Conservation (phyloP, 176 grass and related monocot species). For the Oryza meyeriana region DNA sequence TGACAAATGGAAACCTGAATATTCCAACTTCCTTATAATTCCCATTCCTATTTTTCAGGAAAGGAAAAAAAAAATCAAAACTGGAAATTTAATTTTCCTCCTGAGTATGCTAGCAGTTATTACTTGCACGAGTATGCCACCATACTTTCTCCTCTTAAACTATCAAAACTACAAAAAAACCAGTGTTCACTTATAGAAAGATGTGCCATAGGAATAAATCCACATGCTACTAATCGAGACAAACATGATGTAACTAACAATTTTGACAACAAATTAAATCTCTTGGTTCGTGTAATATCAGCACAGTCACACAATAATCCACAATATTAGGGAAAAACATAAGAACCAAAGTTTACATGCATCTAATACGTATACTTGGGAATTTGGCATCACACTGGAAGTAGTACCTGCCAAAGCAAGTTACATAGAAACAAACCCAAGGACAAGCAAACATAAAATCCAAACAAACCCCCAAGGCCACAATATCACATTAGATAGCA, state of each 20-base stretch:
- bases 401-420: background rate
- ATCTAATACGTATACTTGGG: background rate
- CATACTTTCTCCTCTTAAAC: background rate
- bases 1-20: background rate
- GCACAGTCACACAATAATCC: background rate
- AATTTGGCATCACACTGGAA: background rate
- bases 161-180: background rate
- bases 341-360: background rate
- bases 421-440: background rate
- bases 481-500: background rate
- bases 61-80: background rate
- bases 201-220: background rate
- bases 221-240: background rate
- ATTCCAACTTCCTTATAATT: background rate
- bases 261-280: slow-evolving; percentile 11
- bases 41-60: background rate
- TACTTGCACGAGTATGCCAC: background rate
- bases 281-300: background rate
- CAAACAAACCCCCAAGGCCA: background rate
- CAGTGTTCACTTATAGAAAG: background rate
- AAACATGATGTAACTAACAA: background rate
- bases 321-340: background rate
- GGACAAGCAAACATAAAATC: background rate
- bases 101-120: background rate
- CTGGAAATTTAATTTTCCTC: background rate